Conservation (phyloP, 1,284 basidiomycete genomes). For the Tylopilus orsonianus region DNA sequence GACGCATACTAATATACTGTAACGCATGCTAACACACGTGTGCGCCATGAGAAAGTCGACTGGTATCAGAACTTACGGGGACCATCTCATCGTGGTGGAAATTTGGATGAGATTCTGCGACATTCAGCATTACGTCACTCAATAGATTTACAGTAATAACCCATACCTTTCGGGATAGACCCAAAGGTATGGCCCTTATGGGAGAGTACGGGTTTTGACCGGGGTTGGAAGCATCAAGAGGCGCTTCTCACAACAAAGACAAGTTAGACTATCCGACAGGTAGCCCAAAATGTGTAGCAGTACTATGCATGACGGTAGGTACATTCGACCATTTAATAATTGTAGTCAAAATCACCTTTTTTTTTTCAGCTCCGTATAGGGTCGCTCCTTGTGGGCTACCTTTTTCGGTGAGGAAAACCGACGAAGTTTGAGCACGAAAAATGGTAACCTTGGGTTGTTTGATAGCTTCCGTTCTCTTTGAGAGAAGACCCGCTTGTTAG, state of each 20-base stretch:
- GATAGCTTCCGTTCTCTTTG: not conserved
- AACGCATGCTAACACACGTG: too few relatives aligned
- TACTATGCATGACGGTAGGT: not conserved
- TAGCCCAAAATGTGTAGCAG: not conserved
- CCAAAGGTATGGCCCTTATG: too few relatives aligned
- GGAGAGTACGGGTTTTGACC: too few relatives aligned
- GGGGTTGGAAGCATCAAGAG: too few relatives aligned
- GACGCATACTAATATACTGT: not conserved
- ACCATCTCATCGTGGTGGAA: too few relatives aligned
- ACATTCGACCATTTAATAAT: too few relatives aligned
- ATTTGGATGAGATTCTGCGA: not conserved
- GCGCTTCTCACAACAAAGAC: too few relatives aligned
- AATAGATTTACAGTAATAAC: too few relatives aligned
- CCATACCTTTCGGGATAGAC: too few relatives aligned
- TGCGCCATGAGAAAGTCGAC: not conserved
- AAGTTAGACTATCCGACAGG: not conserved
- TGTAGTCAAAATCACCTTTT: too few relatives aligned
- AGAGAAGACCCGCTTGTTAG: slow-evolving; percentile 5
- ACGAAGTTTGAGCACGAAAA: slow-evolving; percentile 1
- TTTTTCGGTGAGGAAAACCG: slow-evolving; percentile 2
- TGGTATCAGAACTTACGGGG: too few relatives aligned
- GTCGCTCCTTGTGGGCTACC: not conserved
- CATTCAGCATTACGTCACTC: slow-evolving; percentile 1
- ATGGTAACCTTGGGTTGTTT: not conserved
- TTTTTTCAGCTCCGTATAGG: not conserved